A percentile compares a stretch with the other conserved stretches of the same genome.
Evolutionary conservation across 768 basidiomycete genomes (phyloP).

Genomic region (Mycena leptocephala): DNA sequence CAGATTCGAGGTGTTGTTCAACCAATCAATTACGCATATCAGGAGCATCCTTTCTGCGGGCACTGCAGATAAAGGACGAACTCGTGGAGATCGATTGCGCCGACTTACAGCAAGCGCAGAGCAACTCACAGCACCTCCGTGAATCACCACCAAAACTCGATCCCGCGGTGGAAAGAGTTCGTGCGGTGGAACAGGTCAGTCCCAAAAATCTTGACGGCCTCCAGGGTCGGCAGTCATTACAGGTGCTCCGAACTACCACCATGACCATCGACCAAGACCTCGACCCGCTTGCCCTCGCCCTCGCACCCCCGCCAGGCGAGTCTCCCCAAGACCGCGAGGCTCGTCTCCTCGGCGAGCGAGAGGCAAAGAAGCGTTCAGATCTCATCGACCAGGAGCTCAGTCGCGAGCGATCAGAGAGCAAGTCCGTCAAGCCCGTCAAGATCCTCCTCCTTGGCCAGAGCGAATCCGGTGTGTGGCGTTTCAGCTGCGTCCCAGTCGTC

Average conservation of each 20-base stretch:
- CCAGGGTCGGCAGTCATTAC: slow-evolving; percentile 54
- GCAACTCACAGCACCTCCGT: slow-evolving; percentile 57
- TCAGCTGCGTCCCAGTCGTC: no score
- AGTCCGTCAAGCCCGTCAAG: slow-evolving; percentile 53
- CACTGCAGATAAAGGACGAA: no score
- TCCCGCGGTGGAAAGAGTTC: slow-evolving; percentile 69
- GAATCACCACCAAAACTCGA: slow-evolving; percentile 68
- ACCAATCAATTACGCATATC: not conserved
- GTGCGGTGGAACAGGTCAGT: slow-evolving; percentile 67
- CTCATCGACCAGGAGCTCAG: slow-evolving; percentile 62
- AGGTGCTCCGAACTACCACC: no score
- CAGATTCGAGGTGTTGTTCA: no score
- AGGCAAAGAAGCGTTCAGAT: slow-evolving; percentile 60
- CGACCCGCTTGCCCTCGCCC: no score
- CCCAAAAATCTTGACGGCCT: slow-evolving; percentile 66
- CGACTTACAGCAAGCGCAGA: slow-evolving; percentile 73
- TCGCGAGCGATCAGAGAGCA: slow-evolving; percentile 56
- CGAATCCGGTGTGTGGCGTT: slow-evolving; percentile 62
- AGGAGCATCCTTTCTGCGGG: no score
- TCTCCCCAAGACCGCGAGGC: slow-evolving; percentile 46
- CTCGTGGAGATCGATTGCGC: slow-evolving; percentile 75
- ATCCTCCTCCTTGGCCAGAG: slow-evolving; percentile 65
- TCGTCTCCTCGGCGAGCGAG: slow-evolving; percentile 52
- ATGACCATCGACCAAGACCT: no score
- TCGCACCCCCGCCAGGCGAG: slow-evolving; percentile 59